Evolutionary conservation across 2,329 filamentous ascomycete genomes (phyloP).

Genomic region (Arachnomyces sp.): DNA sequence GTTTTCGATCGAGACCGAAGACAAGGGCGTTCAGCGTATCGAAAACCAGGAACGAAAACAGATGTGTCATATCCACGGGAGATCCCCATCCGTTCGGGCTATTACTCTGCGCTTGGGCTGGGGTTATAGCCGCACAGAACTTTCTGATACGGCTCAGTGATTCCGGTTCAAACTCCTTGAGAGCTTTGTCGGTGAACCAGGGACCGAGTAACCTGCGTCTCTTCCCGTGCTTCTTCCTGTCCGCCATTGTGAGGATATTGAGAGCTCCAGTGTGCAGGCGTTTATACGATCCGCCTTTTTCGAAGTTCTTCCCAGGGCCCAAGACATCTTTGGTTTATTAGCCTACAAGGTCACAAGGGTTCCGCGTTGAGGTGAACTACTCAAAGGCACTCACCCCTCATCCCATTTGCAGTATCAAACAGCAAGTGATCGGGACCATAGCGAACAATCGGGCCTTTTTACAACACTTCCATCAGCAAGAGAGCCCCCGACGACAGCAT

Average conservation of each 20-base stretch:
- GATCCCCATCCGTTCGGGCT: constrained; percentile 24
- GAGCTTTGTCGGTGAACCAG: constrained; percentile 23
- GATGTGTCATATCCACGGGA: constrained; percentile 37
- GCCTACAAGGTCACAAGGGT: constrained; percentile 55
- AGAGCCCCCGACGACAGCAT: too few relatives aligned
- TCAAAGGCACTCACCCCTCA: too few relatives aligned
- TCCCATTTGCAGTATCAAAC: too few relatives aligned
- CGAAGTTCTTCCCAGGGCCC: constrained; percentile 30
- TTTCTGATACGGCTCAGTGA: constrained; percentile 51
- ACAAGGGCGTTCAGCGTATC: constrained; percentile 42
- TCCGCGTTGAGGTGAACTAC: too few relatives aligned
- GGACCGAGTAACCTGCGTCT: constrained; percentile 37
- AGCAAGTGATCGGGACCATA: too few relatives aligned
- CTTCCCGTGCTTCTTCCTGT: constrained; percentile 59
- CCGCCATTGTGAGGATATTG: constrained; percentile 65
- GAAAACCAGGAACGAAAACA: constrained; percentile 40
- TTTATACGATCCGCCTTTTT: constrained; percentile 64
- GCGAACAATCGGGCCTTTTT: too few relatives aligned
- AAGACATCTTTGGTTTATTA: constrained; percentile 27
- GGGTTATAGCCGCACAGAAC: too few relatives aligned
- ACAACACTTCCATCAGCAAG: too few relatives aligned
- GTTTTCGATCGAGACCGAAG: constrained; percentile 8
- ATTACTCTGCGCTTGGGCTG: too few relatives aligned
- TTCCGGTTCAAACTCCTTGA: constrained; percentile 35
- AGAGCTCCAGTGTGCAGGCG: constrained; percentile 59